These are phyloP conservation scores for Globisporangium carolinianum DNA, from an alignment of 352 stramenopile species.

Conservation along the genomic window DNA sequence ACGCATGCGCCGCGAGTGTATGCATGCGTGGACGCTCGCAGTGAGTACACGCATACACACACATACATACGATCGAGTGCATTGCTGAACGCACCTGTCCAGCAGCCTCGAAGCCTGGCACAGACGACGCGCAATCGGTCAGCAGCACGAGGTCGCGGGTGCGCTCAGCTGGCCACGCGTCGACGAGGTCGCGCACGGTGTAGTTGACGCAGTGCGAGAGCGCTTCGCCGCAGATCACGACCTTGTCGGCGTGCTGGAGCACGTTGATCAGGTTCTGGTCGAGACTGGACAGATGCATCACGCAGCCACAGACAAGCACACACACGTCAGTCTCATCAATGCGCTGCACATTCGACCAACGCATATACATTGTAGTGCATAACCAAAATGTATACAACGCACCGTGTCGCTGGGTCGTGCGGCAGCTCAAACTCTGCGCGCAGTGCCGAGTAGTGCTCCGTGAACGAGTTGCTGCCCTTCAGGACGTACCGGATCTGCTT, in stretches of 20 bases:
- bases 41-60: no score
- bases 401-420: constrained; percentile 61
- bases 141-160: constrained; percentile 64
- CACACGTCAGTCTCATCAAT: not conserved
- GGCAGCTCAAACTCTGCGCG: constrained; percentile 89
- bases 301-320: not conserved
- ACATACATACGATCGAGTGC: no score
- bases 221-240: constrained; percentile 93
- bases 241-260: constrained; percentile 77
- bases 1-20: constrained; percentile 5
- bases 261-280: constrained; percentile 83
- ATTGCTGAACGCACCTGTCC: constrained; percentile 19
- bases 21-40: not conserved
- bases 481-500: constrained; percentile 83
- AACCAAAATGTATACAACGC: not conserved
- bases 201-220: constrained; percentile 97
- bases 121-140: constrained; percentile 65
- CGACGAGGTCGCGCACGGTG: constrained; percentile 89
- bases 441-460: constrained; percentile 95
- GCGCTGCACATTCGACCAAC: not conserved
- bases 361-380: not conserved
- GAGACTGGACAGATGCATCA: constrained; percentile 27
- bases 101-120: constrained; percentile 62
- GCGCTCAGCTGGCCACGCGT: constrained; percentile 74
- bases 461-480: constrained; percentile 94